phyloP scores from a whole-genome alignment of 345 rosid genomes.

The Acer saccharum region DNA sequence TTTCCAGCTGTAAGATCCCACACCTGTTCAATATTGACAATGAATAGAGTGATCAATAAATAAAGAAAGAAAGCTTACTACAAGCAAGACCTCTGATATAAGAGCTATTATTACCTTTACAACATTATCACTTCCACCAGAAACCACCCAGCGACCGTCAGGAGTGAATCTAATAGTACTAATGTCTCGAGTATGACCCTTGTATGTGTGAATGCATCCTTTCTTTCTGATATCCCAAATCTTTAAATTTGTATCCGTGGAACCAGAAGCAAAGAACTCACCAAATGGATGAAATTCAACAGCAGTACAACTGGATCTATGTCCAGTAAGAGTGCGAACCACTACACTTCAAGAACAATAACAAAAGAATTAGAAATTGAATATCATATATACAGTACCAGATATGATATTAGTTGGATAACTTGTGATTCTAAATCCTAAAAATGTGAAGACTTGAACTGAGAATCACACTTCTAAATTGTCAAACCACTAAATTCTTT shows the following conservation, averaged over 20 bases:
- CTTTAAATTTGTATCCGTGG: constrained; percentile 72
- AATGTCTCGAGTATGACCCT: constrained; percentile 84
- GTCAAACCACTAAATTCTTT: neutral
- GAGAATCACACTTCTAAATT: neutral
- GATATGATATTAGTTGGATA: neutral
- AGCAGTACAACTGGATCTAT: constrained; percentile 87
- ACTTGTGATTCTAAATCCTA: neutral
- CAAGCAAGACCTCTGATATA: constrained; percentile 1
- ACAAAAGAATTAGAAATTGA: constrained; percentile 41
- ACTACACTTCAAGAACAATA: constrained; percentile 94
- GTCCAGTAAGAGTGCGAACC: constrained; percentile 97
- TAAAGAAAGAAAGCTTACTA: neutral
- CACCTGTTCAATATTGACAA: constrained; percentile 39
- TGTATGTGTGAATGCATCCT: constrained; percentile 94
- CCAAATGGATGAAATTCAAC: constrained; percentile 98
- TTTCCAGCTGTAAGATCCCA: constrained; percentile 99
- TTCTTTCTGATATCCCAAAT: constrained; percentile 97
- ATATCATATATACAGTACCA: constrained; percentile 6
- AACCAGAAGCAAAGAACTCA: constrained; percentile 97
- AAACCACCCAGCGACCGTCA: constrained; percentile 99
- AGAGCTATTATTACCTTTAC: constrained; percentile 65
- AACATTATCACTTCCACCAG: constrained; percentile 92
- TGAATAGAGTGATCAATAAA: neutral
- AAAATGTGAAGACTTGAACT: neutral
- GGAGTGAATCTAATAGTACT: constrained; percentile 83